Base-by-base conservation (phyloP, 192 early-diverging fungal species). In the Entomortierella beljakovae region DNA sequence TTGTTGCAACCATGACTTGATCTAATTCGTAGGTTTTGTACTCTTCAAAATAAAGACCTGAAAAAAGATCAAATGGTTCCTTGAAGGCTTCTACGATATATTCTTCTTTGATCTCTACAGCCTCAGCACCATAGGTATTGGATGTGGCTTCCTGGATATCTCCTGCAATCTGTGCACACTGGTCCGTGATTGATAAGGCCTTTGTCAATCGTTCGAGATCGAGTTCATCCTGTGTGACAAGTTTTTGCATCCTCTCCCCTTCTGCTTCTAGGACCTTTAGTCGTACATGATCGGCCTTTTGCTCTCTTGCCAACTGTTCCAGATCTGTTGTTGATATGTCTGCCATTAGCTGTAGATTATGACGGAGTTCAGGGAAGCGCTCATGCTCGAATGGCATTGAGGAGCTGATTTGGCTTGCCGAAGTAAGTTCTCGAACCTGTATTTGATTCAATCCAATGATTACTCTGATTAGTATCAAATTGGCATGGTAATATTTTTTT, bases 301-400 rank as follows among this genome's bases (percentile, higher is more conserved):
- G 81, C 55, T 90, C 87, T 31, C 88, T 66, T 2, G 86, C 75
- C 18, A 92, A 46, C 40, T 91, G 86, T 55, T 93, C 82, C 29
- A 96, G 62, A 77, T 95, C 91, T 15, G 84, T 68, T 46, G 88
- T 83, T 1, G 92, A 84, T 40, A 94, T 84, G 46, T 94, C 94
- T 4, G 90, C 89, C 52, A 96, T 76, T 0, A 94, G 70, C 9
- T 88, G 88, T 9, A 95, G 56, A 54, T 96, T 96, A 68, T 96
- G 89, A 13, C 90, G 82, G 9, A 96, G 73, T 66, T 96, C 94
- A 0, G 93, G 92, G 25, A 96, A 68, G 18, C 88, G 86, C 38
- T 83, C 73, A 10, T 88, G 83, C 0, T 87, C 65, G 35, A 91
- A 85, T 58, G 83, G 80, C 10, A 87, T 56, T 6, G 81, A 74